A percentile compares a stretch with the other conserved stretches of the same genome.
Evolutionary conservation across 2,329 filamentous ascomycete species (phyloP).

Genomic region (Coniochaeta prunicola): DNA sequence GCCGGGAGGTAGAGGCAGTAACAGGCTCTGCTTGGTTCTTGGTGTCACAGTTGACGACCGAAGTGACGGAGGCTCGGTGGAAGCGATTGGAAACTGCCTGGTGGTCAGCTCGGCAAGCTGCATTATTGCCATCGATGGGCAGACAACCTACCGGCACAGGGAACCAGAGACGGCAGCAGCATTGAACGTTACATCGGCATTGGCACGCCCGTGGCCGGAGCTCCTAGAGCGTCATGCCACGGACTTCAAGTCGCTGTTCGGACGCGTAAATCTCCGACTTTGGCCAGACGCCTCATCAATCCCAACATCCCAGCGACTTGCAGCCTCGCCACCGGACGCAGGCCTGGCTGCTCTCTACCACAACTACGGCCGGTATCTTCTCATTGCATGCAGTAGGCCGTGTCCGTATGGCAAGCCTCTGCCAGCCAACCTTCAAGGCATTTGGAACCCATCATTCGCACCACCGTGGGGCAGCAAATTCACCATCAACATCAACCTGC

Average conservation of each 20-base stretch:
- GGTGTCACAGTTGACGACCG: constrained; percentile 17
- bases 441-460: constrained; percentile 34
- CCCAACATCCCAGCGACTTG: constrained; percentile 12
- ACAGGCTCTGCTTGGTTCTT: constrained; percentile 23
- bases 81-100: constrained; percentile 25
- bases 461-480: constrained; percentile 40
- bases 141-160: constrained; percentile 28
- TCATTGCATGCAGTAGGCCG: constrained; percentile 21
- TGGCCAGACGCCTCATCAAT: constrained; percentile 14
- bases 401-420: constrained; percentile 15
- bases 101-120: constrained; percentile 26
- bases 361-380: constrained; percentile 30
- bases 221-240: constrained; percentile 12
- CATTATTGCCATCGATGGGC: constrained; percentile 28
- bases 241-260: constrained; percentile 16
- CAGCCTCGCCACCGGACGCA: constrained; percentile 10
- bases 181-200: constrained; percentile 14
- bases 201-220: constrained; percentile 10
- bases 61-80: constrained; percentile 16
- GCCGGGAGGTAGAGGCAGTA: constrained; percentile 26
- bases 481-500: constrained; percentile 43
- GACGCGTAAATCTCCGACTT: constrained; percentile 14
- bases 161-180: constrained; percentile 19
- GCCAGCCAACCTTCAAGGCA: constrained; percentile 35
- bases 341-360: constrained; percentile 24